These are phyloP conservation scores for Thelonectria discophora DNA, from an alignment of 2,329 filamentous ascomycete species.

Conservation along the genomic window DNA sequence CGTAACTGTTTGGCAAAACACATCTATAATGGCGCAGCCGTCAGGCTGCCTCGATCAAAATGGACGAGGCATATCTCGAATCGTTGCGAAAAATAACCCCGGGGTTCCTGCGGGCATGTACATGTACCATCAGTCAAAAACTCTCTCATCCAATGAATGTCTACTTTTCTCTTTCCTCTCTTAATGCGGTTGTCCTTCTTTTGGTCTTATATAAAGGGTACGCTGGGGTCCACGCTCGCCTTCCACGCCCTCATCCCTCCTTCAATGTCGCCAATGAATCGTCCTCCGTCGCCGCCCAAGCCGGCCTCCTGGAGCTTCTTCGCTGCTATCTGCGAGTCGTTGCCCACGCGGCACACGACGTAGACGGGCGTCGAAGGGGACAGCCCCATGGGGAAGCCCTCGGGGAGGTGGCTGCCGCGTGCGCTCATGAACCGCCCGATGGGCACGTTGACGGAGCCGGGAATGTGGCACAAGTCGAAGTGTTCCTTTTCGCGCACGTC, in stretches of 20 bases:
- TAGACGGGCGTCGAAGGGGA: constrained; percentile 66
- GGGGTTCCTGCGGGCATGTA: constrained; percentile 37
- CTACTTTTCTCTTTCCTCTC: constrained; percentile 19
- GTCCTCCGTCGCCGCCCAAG: constrained; percentile 58
- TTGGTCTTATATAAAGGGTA: constrained; percentile 61
- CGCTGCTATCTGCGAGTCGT: constrained; percentile 79
- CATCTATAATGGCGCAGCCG: constrained; percentile 39
- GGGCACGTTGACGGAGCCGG: constrained; percentile 78
- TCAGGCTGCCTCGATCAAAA: constrained; percentile 17
- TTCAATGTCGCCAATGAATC: constrained; percentile 74
- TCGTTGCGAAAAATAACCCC: constrained; percentile 23
- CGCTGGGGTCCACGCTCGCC: constrained; percentile 66
- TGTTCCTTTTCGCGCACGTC: constrained; percentile 89
- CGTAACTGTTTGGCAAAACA: constrained; percentile 16
- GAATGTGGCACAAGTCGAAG: constrained; percentile 80
- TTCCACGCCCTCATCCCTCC: constrained; percentile 81
- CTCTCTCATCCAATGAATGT: constrained; percentile 36
- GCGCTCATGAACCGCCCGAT: constrained; percentile 65
- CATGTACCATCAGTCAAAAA: constrained; percentile 41
- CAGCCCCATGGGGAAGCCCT: constrained; percentile 53
- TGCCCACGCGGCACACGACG: constrained; percentile 77
- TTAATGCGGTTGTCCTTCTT: constrained; percentile 19
- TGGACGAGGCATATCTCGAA: constrained; percentile 24
- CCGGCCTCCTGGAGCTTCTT: constrained; percentile 71
- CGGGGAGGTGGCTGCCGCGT: constrained; percentile 43